phyloP scores from a whole-genome alignment of 139 green algal genomes.

The Pedinophyceae sp. region DNA sequence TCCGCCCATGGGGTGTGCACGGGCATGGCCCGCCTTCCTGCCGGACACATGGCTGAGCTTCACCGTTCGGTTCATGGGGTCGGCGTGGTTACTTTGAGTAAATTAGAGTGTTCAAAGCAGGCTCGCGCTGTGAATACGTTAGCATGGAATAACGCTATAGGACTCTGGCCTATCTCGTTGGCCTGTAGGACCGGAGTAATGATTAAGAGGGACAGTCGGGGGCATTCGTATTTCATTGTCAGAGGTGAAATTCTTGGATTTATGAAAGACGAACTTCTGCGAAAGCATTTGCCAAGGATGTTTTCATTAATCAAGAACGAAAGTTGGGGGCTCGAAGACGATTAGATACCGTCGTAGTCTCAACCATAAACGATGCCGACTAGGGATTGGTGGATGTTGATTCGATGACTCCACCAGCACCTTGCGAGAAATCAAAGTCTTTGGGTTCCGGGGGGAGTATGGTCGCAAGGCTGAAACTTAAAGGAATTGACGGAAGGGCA shows the following conservation, averaged over 20 bases:
- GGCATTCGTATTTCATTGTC: conserved; percentile 99
- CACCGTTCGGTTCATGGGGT: no score
- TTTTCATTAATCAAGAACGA: conserved; percentile 99
- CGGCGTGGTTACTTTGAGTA: conserved; percentile 96
- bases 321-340: conserved; percentile 99
- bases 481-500: no score
- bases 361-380: conserved; percentile 99
- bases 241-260: conserved; percentile 99
- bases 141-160: conserved; percentile 99
- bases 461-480: no score
- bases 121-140: conserved; percentile 89
- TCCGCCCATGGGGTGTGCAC: no score
- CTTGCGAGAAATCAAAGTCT: no score
- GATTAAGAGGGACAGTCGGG: conserved; percentile 99
- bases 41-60: no score
- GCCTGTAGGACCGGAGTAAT: conserved; percentile 96
- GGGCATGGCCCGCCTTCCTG: no score
- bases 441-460: no score
- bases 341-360: conserved; percentile 99
- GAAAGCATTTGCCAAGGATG: conserved; percentile 99
- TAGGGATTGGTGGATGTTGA: conserved; percentile 97
- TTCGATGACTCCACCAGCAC: no score
- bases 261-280: conserved; percentile 99
- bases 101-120: conserved; percentile 98
- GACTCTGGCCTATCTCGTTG: conserved; percentile 94